Conservation (phyloP, 148 eudicot genomes). For the Tetragonia tetragonoides region DNA sequence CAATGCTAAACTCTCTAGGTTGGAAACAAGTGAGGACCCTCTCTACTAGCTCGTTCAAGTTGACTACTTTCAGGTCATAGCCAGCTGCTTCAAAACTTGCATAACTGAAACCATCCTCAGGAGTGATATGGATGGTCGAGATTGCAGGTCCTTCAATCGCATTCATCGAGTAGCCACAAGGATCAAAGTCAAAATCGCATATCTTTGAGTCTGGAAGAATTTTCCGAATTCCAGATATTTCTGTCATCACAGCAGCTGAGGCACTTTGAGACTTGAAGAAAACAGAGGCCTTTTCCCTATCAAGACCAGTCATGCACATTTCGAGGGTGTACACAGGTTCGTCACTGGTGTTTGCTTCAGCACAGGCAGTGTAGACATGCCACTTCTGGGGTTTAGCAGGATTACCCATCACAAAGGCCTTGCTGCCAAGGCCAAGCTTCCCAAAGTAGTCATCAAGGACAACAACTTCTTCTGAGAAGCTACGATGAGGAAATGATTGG, state of each 20-base stretch:
- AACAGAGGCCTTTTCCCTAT: slow-evolving; percentile 59
- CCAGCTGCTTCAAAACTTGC: slow-evolving; percentile 88
- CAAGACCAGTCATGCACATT: slow-evolving; percentile 90
- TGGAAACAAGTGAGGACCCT: slow-evolving; percentile 70
- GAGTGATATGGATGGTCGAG: slow-evolving; percentile 88
- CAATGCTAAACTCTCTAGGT: slow-evolving; percentile 67
- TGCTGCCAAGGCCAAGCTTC: slow-evolving; percentile 52
- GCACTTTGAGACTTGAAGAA: slow-evolving; percentile 55
- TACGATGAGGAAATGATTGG: slow-evolving; percentile 68
- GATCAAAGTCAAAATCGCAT: slow-evolving; percentile 84
- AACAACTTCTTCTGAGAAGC: slow-evolving; percentile 78
- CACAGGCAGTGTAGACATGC: slow-evolving; percentile 74
- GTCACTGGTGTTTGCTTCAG: slow-evolving; percentile 15
- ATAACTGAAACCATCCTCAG: slow-evolving; percentile 89
- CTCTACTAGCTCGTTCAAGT: slow-evolving; percentile 43
- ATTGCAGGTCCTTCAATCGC: slow-evolving; percentile 73
- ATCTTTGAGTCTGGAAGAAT: slow-evolving; percentile 68
- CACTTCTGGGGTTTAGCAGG: slow-evolving; percentile 51
- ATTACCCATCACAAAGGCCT: slow-evolving; percentile 68
- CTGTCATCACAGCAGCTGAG: slow-evolving; percentile 61
- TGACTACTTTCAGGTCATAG: slow-evolving; percentile 44
- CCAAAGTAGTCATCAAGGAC: slow-evolving; percentile 63
- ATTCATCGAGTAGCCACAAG: slow-evolving; percentile 93
- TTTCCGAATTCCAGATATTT: slow-evolving; percentile 61
- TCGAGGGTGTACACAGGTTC: slow-evolving; percentile 63